These are phyloP conservation scores for Boletus smithii DNA, from an alignment of 1,284 basidiomycete genomes.

Conservation along the genomic window DNA sequence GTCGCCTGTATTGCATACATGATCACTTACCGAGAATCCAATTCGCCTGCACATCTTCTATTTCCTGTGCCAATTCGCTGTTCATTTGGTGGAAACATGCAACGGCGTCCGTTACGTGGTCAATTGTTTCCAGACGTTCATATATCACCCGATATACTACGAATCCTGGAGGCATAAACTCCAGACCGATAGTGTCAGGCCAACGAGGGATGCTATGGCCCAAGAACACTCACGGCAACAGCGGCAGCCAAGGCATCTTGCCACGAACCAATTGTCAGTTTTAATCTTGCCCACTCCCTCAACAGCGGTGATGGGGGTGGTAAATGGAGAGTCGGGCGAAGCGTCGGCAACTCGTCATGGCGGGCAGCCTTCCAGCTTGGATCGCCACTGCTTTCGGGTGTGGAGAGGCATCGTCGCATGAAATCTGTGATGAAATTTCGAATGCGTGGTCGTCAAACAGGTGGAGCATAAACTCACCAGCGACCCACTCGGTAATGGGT, in stretches of 20 bases:
- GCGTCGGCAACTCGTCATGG: background rate
- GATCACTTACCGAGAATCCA: background rate
- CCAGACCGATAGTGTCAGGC: background rate
- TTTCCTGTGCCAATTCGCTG: background rate
- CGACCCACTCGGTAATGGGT: background rate
- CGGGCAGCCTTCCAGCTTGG: background rate
- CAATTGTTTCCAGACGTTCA: background rate
- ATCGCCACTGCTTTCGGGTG: accelerated
- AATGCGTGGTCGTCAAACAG: accelerated
- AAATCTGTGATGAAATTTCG: background rate
- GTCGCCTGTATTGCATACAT: accelerated
- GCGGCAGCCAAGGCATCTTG: background rate
- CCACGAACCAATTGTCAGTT: background rate
- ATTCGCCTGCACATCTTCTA: background rate
- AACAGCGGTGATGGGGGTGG: background rate
- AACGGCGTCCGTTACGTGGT: background rate
- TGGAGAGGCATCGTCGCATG: constrained; percentile 1
- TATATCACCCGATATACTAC: background rate
- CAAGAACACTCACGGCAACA: background rate
- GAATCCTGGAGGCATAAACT: constrained; percentile 4
- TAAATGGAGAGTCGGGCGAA: background rate
- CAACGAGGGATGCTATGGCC: background rate
- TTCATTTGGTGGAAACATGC: constrained; percentile 2
- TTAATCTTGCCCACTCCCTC: constrained; percentile 2
- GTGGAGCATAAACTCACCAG: background rate